phyloP scores from a whole-genome alignment of 2,329 filamentous ascomycete genomes.

The Fusarium proliferatum region DNA sequence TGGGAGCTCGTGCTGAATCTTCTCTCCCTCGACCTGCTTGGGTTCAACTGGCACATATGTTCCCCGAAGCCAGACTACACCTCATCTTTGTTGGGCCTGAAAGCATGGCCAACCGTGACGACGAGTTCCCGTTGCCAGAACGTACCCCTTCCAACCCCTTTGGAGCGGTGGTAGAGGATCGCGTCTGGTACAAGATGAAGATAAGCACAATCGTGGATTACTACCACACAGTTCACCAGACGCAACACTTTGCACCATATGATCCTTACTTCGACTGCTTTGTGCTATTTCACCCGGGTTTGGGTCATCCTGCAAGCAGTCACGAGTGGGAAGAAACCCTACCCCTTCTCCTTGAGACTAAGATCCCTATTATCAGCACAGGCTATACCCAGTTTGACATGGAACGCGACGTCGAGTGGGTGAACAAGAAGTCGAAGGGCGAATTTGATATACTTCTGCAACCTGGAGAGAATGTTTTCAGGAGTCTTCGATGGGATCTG shows the following conservation, averaged over 20 bases:
- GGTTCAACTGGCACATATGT: slow-evolving; percentile 93
- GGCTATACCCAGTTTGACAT: slow-evolving; percentile 97
- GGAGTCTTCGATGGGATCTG: slow-evolving; percentile 95
- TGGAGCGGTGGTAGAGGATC: slow-evolving; percentile 92
- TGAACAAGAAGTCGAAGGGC: slow-evolving; percentile 83
- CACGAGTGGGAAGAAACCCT: slow-evolving; percentile 95
- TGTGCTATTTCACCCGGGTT: slow-evolving; percentile 94
- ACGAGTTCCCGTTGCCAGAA: slow-evolving; percentile 89
- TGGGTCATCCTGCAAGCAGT: slow-evolving; percentile 91
- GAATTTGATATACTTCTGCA: slow-evolving; percentile 94
- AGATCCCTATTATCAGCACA: slow-evolving; percentile 92
- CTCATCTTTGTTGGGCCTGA: slow-evolving; percentile 96
- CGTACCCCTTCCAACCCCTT: slow-evolving; percentile 90
- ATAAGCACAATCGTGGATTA: slow-evolving; percentile 98
- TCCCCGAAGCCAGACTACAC: slow-evolving; percentile 91
- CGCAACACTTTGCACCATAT: slow-evolving; percentile 90
- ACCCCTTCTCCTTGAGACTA: slow-evolving; percentile 91
- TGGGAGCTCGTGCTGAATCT: slow-evolving; percentile 96
- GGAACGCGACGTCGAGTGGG: slow-evolving; percentile 91
- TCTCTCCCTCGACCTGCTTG: slow-evolving; percentile 93
- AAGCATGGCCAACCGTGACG: slow-evolving; percentile 92
- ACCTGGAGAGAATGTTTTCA: slow-evolving; percentile 93
- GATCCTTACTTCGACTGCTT: slow-evolving; percentile 99
- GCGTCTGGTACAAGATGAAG: slow-evolving; percentile 89
- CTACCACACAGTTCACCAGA: slow-evolving; percentile 94